Evolutionary conservation across 2,329 filamentous ascomycete species (phyloP), one percentile per base, ranked within the genome.

Genomic region (Nigrospora sphaerica): DNA sequence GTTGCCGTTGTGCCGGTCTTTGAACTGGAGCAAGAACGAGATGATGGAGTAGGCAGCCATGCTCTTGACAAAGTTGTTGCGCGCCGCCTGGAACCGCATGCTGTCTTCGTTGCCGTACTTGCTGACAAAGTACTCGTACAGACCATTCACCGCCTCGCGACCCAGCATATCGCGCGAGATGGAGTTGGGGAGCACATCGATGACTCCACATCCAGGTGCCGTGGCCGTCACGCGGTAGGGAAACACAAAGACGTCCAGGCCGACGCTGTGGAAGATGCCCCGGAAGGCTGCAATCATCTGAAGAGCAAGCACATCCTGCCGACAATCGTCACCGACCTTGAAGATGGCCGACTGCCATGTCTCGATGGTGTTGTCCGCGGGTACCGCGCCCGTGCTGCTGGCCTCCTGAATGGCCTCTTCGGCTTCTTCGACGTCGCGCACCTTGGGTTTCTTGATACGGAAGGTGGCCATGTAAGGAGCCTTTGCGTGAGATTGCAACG

Each of bases 271-370:
- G 75, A 97, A 98, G 59, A 99, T 98, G 52, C 91, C 91, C 19
- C 93, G 85, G 75, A 98, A 99, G 1, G 91, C 90, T 1, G 93
- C 85, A 63, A 99, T 96, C 86, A 99, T 95, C 67, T 98, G 93
- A 51, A 99, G 73, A 2, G 93, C 93, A 49, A 99, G 75, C 44
- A 99, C 87, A 59, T 99, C 95, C 68, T 99, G 93, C 43, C 93
- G 86, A 63, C 93, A 97, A 66, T 99, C 93, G 63, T 99, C 93
- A 51, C 93, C 93, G 42, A 99, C 95, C 66, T 99, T 99, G 82
- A 99, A 99, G 61, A 99, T 99, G 47, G 92, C 93, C 2, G 90
- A 95, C 66, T 98, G 93, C 95, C 93, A 97, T n/a, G 92, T 86
- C 65, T 98, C 95, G 55, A 95, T 81, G 0, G 82, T 88, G 57